Evolutionary conservation across 2,329 filamentous ascomycete genomes (phyloP), one percentile per base, ranked within the genome.

Genomic region (Talaromyces albobiverticillius): DNA sequence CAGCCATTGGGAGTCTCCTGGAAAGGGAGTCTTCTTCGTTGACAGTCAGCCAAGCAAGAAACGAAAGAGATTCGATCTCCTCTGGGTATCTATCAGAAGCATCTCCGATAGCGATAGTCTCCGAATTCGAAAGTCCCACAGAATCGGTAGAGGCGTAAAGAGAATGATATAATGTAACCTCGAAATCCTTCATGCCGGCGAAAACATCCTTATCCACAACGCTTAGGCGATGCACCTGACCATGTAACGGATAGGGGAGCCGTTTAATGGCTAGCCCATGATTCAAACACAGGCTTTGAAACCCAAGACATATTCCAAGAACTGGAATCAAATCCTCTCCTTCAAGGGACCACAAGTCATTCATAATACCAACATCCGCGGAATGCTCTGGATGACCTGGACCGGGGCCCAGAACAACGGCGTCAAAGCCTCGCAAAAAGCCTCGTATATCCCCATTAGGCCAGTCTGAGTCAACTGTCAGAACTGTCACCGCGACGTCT

Each of bases 361-460:
- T 79, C 75, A 96, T 94, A 40, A 94, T 79, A 9, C 94, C 94
- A 34, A 96, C 85, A 70, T 97, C 93, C n/a, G 76, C 74, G 7
- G 82, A 71, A 55, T 83, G 81, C 43, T 80, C 80, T 0, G 93
- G 90, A 64, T 89, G 85, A 9, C 94, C 94, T 0, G 94, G 94
- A 0, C 94, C 94, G 1, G 94, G 94, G 0, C 94, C 93, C 60
- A 90, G 89, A 47, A 97, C 87, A 20, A 96, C 84, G 38, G 90
- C 94, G 70, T 93, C 87, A 68, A 92, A 95, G 40, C 79, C 77
- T 34, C 75, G 74, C 11, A 71, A 60, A 68, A 82, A 76, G n/a
- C 74, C 72, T 25, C 73, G 60, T 45, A 82, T 75, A 51, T 80
- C 75, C 16, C 64, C 66, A 36, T 67, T 61, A 2, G 70, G 69